phyloP scores from a whole-genome alignment of 129 eudicot species.

The Pulicaria dysenterica region DNA sequence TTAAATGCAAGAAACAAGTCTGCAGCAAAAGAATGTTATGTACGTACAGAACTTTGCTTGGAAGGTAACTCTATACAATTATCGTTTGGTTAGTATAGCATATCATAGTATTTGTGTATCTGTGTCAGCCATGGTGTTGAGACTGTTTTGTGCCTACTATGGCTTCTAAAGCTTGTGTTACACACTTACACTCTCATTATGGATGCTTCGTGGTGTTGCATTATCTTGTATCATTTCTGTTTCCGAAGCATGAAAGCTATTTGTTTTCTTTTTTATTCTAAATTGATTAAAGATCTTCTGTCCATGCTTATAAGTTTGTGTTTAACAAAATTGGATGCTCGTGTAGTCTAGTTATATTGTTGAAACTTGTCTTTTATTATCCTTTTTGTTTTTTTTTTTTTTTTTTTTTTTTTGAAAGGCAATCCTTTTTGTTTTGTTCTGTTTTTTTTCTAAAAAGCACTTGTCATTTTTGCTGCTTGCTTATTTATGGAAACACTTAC shows the following conservation, averaged over 20 bases:
- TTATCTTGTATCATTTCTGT: not conserved
- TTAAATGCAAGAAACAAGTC: slow-evolving; percentile 95
- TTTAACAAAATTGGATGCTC: slow-evolving; percentile 14
- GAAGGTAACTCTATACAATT: slow-evolving; percentile 60
- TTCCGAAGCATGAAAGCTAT: slow-evolving; percentile 8
- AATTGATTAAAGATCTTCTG: slow-evolving; percentile 7
- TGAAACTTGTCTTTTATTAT: not conserved
- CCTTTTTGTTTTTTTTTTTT: no score
- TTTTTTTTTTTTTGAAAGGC: no score
- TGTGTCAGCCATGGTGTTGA: slow-evolving; percentile 12
- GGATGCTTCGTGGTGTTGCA: not conserved
- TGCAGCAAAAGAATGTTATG: slow-evolving; percentile 95
- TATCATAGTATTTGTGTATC: slow-evolving; percentile 13
- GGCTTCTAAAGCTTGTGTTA: slow-evolving; percentile 10
- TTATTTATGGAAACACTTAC: slow-evolving; percentile 16
- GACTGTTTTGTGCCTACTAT: slow-evolving; percentile 1
- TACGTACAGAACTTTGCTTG: slow-evolving; percentile 76
- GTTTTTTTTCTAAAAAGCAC: not conserved
- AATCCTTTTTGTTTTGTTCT: no score
- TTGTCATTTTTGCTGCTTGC: slow-evolving; percentile 16
- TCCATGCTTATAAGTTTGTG: not conserved
- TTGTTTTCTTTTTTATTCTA: not conserved
- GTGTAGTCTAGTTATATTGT: slow-evolving; percentile 21
- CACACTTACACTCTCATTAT: slow-evolving; percentile 11
- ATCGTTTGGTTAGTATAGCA: slow-evolving; percentile 8